These are phyloP conservation scores for Mycena haematopus DNA, from an alignment of 768 basidiomycete genomes.

Conservation along the genomic window DNA sequence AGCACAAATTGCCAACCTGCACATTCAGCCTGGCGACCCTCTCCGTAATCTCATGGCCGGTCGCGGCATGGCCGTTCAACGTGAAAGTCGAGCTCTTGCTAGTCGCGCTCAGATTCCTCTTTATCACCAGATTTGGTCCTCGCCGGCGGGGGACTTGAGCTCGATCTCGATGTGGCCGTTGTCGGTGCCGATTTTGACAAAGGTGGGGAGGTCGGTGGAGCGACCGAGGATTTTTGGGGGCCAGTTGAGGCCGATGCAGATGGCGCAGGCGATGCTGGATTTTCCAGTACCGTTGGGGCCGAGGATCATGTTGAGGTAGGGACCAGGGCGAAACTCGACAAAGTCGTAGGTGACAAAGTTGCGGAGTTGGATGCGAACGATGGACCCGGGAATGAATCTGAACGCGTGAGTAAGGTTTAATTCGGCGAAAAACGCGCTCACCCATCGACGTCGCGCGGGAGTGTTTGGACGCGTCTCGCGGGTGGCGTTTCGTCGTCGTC, in stretches of 20 bases:
- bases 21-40: constrained; percentile 80
- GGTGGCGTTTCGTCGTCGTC: constrained; percentile 2
- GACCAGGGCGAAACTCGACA: constrained; percentile 89
- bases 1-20: constrained; percentile 93
- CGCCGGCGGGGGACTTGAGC: constrained; percentile 74
- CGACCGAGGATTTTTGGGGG: constrained; percentile 82
- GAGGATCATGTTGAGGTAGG: constrained; percentile 95
- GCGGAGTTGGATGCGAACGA: constrained; percentile 83
- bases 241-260: constrained; percentile 76
- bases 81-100: constrained; percentile 67
- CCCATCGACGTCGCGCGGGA: constrained; percentile 79
- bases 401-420: neutral
- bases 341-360: constrained; percentile 97
- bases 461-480: constrained; percentile 54
- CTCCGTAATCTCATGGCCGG: constrained; percentile 65
- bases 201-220: constrained; percentile 75
- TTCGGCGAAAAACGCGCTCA: constrained; percentile 36
- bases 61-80: constrained; percentile 70
- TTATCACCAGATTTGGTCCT: constrained; percentile 77
- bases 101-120: constrained; percentile 67
- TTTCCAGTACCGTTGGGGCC: constrained; percentile 98
- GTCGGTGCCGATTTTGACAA: constrained; percentile 81
- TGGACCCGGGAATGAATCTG: constrained; percentile 90
- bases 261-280: constrained; percentile 92
- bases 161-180: constrained; percentile 90